These are phyloP conservation scores for Thalassiosira mediterranea DNA, from an alignment of 352 stramenopile species.

Conservation along the genomic window DNA sequence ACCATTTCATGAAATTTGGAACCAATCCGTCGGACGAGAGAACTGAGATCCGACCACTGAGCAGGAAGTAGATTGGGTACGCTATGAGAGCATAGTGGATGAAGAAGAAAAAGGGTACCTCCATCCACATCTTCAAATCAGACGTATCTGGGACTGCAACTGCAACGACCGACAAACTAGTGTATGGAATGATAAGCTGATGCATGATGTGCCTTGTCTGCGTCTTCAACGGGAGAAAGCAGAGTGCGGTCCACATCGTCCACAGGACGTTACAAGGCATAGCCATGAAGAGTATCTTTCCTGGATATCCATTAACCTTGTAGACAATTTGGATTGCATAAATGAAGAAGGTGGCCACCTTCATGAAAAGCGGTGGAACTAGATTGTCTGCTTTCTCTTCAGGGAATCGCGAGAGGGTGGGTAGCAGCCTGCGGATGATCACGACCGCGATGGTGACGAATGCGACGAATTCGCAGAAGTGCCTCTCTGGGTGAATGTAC, in stretches of 20 bases:
- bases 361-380: slow-evolving; percentile 40
- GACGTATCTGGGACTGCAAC: slow-evolving; percentile 51
- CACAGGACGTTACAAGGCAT: slow-evolving; percentile 65
- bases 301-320: slow-evolving; percentile 57
- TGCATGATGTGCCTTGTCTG: slow-evolving; percentile 53
- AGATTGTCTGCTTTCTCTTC: slow-evolving; percentile 27
- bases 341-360: slow-evolving; percentile 41
- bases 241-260: slow-evolving; percentile 46
- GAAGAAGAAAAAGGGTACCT: slow-evolving; percentile 61
- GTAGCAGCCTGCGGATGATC: slow-evolving; percentile 29
- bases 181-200: slow-evolving; percentile 50
- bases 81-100: slow-evolving; percentile 51
- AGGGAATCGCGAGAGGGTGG: slow-evolving; percentile 31
- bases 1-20: slow-evolving; percentile 53
- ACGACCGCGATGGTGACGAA: slow-evolving; percentile 34
- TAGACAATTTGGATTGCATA: slow-evolving; percentile 44
- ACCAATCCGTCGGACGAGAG: slow-evolving; percentile 25
- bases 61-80: slow-evolving; percentile 52
- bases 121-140: slow-evolving; percentile 58
- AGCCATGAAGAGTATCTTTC: slow-evolving; percentile 50
- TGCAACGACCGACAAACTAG: slow-evolving; percentile 45
- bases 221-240: slow-evolving; percentile 31
- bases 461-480: slow-evolving; percentile 50
- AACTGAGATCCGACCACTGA: slow-evolving; percentile 34
- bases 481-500: slow-evolving; percentile 52